Evolutionary conservation across 148 eudicot species (phyloP).

Genomic region (Rhododendron griersonianum): DNA sequence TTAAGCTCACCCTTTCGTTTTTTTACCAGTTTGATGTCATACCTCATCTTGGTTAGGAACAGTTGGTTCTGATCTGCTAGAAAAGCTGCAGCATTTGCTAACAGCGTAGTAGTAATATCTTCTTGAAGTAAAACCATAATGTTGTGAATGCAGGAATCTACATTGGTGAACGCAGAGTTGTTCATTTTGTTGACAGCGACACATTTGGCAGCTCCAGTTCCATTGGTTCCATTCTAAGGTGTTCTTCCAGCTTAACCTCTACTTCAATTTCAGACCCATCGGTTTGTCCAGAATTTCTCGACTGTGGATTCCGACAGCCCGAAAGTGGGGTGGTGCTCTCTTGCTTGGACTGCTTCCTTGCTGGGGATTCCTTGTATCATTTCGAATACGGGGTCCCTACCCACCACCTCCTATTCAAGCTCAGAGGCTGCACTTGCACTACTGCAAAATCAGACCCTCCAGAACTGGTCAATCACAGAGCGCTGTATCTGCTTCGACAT

Average conservation of each 20-base stretch:
- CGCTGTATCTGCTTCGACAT: slow-evolving; percentile 17
- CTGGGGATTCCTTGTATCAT: slow-evolving; percentile 12
- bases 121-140: neutral
- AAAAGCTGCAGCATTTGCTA: neutral
- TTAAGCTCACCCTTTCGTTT: neutral
- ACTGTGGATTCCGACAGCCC: slow-evolving; percentile 13
- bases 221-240: neutral
- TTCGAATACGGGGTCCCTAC: slow-evolving; percentile 18
- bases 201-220: neutral
- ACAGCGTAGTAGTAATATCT: neutral
- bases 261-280: neutral
- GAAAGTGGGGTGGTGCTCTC: slow-evolving; percentile 23
- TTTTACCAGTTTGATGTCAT: neutral
- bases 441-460: slow-evolving; percentile 24
- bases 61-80: neutral
- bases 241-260: neutral
- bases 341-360: slow-evolving; percentile 29
- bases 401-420: slow-evolving; percentile 8
- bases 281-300: slow-evolving; percentile 11
- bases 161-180: slow-evolving; percentile 15
- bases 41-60: neutral
- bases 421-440: slow-evolving; percentile 29
- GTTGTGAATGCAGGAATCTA: slow-evolving; percentile 22
- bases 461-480: slow-evolving; percentile 18
- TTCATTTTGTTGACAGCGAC: neutral